Evolutionary conservation across 495 filamentous ascomycete species (phyloP), one percentile per base, ranked within the genome.

Genomic region (Penicillium coprophilum): DNA sequence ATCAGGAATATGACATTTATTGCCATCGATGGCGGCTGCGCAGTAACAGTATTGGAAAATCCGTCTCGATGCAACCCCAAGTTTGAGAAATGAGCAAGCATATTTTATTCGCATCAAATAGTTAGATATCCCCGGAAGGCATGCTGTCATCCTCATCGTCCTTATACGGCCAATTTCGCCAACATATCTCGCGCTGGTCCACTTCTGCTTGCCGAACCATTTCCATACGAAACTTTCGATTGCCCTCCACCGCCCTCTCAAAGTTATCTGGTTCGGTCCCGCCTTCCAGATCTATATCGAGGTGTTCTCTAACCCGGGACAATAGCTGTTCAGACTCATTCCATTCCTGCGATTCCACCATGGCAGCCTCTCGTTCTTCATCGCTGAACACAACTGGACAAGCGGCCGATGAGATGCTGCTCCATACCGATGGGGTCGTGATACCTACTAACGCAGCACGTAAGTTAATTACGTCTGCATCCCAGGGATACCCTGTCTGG

Each of bases 391-490:
- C 17, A 30, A 71, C 65, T 17, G 66, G 66, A 54, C 66, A 75
- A 17, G 23, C 38, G 12, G 50, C 30, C 4, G 66, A 60, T 21
- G 66, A 70, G 30, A 70, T 70, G 1, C 19, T 21, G 41, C 55
- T 60, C 68, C 63, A 73, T 34, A 72, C 60, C 24, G 55, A 55
- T 38, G 68, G 64, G 17, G 53, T 68, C 8, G 67, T 71, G 48
- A 72, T 66, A n/a, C 70, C 66, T 20, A 71, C 65, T 31, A 76
- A 55, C 10, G 66, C 69, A 50, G 63, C 67, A 53, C 68, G 66
- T 36, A 74, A 50, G 39, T 70, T 74, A 19, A 76, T 69, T 17
- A 68, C 20, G 49, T 76, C 70, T 50, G 61, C 68, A 39, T 76
- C 70, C 69, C 59, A 76, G 36, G 71, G 63, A 63, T 66, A 71